Conservation (phyloP, 192 early-diverging fungal species). For the Oehlia diaphana region DNA sequence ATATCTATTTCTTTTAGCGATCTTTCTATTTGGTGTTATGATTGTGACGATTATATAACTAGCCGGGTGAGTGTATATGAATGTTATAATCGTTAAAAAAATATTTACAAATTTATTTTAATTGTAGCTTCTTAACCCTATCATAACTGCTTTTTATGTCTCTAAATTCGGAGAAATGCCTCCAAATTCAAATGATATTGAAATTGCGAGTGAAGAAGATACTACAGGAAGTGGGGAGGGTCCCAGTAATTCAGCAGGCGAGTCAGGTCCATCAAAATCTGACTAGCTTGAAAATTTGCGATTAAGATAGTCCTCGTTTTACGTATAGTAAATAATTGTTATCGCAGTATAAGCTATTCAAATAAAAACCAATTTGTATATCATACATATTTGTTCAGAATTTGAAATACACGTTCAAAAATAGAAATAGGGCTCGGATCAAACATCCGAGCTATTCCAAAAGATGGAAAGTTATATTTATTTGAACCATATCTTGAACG, state of each 20-base stretch:
- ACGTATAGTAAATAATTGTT: no score
- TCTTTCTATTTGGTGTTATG: slow-evolving; percentile 24
- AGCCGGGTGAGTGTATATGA: background rate
- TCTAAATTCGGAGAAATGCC: slow-evolving; percentile 5
- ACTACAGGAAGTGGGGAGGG: background rate
- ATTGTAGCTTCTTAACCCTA: background rate
- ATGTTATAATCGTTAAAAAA: background rate
- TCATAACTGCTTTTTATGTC: background rate
- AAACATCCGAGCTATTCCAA: no score
- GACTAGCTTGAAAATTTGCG: no score
- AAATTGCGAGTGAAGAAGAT: no score
- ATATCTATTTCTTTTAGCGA: slow-evolving; percentile 19
- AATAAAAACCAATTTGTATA: no score
- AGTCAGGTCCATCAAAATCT: background rate
- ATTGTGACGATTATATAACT: slow-evolving; percentile 11
- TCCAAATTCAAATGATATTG: no score
- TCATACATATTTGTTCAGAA: background rate
- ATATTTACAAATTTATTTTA: background rate
- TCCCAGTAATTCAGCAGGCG: background rate
- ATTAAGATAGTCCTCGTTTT: no score
- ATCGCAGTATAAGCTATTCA: no score
- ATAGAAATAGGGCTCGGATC: no score
- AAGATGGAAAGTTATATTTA: no score
- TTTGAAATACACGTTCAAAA: no score
- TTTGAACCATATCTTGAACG: no score